phyloP scores from a whole-genome alignment of 176 grass and related monocot species.

The Avena sativa region DNA sequence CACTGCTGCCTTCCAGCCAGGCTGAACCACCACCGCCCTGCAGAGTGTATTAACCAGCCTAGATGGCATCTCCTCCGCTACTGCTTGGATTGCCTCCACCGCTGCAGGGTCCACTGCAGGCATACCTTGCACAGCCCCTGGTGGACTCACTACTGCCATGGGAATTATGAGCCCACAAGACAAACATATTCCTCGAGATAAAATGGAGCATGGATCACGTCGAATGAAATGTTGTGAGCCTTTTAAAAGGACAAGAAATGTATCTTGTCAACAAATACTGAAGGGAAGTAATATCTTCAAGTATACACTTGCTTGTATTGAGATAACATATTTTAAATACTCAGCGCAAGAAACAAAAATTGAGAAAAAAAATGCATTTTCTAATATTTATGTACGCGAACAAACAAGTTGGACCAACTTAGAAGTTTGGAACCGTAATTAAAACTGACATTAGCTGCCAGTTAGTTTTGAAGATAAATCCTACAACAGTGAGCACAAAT shows the following conservation, averaged over 20 bases:
- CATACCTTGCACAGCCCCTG: not conserved
- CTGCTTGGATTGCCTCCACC: not conserved
- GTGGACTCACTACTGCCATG: not conserved
- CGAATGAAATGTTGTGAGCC: not conserved
- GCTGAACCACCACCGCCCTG: not conserved
- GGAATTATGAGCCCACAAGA: no score
- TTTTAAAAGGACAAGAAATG: constrained; percentile 8
- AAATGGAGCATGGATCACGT: not conserved
- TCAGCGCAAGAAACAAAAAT: not conserved
- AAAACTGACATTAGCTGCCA: not conserved
- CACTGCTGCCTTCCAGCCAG: not conserved
- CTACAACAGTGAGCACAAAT: not conserved
- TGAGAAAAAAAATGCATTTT: not conserved
- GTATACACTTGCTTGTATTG: not conserved
- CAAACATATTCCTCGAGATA: not conserved
- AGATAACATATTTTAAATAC: not conserved
- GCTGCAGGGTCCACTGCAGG: not conserved
- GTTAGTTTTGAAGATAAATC: constrained; percentile 2
- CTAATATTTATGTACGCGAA: not conserved
- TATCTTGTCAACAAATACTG: constrained; percentile 10
- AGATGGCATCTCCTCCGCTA: not conserved
- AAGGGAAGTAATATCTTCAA: constrained; percentile 7
- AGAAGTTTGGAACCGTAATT: not conserved
- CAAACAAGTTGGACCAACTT: not conserved
- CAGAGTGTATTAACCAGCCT: not conserved